Base-by-base conservation (phyloP, 192 early-diverging fungal genomes). In the Linnemannia hyalina region DNA sequence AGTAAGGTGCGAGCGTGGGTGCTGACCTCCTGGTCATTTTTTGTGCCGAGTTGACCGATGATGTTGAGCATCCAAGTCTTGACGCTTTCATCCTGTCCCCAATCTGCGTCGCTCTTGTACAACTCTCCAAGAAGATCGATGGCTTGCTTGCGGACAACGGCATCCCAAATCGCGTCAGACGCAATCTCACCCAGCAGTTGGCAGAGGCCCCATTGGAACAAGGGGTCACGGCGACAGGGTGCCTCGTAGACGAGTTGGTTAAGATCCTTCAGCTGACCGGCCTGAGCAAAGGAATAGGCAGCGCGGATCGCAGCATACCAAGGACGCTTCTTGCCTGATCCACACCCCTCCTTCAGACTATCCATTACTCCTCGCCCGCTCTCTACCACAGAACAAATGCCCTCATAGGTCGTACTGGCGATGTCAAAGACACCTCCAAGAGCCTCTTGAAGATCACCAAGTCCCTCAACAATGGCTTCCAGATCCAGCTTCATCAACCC, bases 141-240 rank as follows among this genome's bases (percentile, higher is more conserved):
- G 1, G 46, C n/a, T 13, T 26, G 71, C 20, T 23, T 23, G 13
- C 71, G 71, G 3, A 29, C 15, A 46, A 7, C 44, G 6, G 26
- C 29, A 26, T 47, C 46, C 71, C 71, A 73, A 1, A 29, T 26
- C 8, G 29, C n/a, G 29, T 73, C 71, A 1, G 26, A 3, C 15
- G 71, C 71, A 11, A 73, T 73, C 18, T 73, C 71, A 15, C 41
- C 71, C 13, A 73, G 71, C 42, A 73, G 13, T 15, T 73, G 71
- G 71, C 71, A 73, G n/a, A 73, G 15, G 15, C 71, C 71, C 69
- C 46, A 73, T 13, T 73, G 71, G 13, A 73, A 73, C 26, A 73
- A 29, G 44, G 38, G n/a, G 10, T 46, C 71, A 7, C 26, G 22
- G 15, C 42, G 71, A 15, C 71, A 46, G 13, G 71, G n/a, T 26